Evolutionary conservation across 495 filamentous ascomycete species (phyloP), one percentile per base, ranked within the genome.

Genomic region (Neurospora terricola): DNA sequence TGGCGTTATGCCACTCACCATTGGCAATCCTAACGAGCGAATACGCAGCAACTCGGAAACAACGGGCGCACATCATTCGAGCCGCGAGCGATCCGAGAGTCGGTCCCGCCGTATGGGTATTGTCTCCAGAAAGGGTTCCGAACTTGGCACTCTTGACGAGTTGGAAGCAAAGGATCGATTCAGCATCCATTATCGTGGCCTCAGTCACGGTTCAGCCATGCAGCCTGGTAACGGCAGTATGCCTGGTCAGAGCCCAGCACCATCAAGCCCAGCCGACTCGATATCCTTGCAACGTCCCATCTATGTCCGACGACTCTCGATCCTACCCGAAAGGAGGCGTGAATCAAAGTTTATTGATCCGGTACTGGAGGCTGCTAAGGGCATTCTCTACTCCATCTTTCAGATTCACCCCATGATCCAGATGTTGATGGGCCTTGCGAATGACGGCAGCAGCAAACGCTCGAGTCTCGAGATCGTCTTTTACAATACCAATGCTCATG

Each of bases 21-120:
- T 91, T 66, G 86, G 87, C 11, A 95, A 91, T 72, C 81, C 84
- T n/a, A 90, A 88, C 77, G 95, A 98, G 77, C 88, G 94, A 34
- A 89, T 93, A 62, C 89, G 95, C 62, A 97, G 94, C 76, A 96
- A 97, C 75, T 97, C 93, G 73, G 95, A 98, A 79, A 94, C 92
- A 30, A 85, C 93, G 18, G 86, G 93, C 40, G 54, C 54, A 14
- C 84, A 84, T 43, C 79, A 80, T 8, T 75, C 81, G 30, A 79
- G 81, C 27, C 87, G 89, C 14, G 83, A 89, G 72, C 78, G 85
- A 27, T 82, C 84, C 16, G 83, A 83, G n/a, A 84, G 84, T 72
- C 77, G 87, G 78, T 79, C 91, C 83, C 73, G 86, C 76, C 89
- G 95, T 7, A 97, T 97, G 93, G 94, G 94, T 6, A 90, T 96